Conservation (phyloP, 805 yeast genomes). For the Sugiyamaella valdiviana region DNA sequence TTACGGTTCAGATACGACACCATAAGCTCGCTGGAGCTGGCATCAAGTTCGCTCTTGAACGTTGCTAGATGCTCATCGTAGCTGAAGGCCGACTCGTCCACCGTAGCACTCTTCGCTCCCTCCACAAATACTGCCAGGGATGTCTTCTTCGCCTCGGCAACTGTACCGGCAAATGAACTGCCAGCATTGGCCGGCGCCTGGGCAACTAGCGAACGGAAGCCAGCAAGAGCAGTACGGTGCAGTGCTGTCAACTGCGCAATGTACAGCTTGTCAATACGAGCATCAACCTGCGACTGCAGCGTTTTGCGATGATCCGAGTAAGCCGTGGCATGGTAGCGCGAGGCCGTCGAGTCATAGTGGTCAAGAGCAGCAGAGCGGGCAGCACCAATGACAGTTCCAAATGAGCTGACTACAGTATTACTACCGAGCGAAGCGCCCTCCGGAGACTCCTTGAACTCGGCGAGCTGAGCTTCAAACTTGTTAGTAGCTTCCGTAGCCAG, state of each 20-base stretch:
- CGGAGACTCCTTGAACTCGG: constrained; percentile 27
- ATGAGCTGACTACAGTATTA: constrained; percentile 20
- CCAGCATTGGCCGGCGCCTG: constrained; percentile 11
- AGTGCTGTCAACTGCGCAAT: constrained; percentile 37
- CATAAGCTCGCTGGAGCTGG: constrained; percentile 40
- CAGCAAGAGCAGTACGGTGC: constrained; percentile 32
- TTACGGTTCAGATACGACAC: constrained; percentile 23
- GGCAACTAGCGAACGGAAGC: constrained; percentile 21
- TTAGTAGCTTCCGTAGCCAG: constrained; percentile 52
- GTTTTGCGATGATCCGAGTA: constrained; percentile 55
- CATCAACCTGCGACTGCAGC: constrained; percentile 45
- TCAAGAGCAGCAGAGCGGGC: constrained; percentile 44
- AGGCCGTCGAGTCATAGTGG: constrained; percentile 63
- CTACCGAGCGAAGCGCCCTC: constrained; percentile 19
- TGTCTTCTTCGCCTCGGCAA: constrained; percentile 22
- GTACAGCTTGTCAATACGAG: constrained; percentile 39
- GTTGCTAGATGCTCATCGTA: constrained; percentile 20
- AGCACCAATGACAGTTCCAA: constrained; percentile 41
- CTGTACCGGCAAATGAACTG: constrained; percentile 25
- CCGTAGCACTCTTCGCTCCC: constrained; percentile 32
- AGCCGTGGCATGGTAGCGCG: constrained; percentile 63
- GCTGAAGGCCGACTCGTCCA: constrained; percentile 28
- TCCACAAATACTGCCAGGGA: constrained; percentile 27
- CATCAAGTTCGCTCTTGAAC: constrained; percentile 32
- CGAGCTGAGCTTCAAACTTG: constrained; percentile 37